phyloP scores from a whole-genome alignment of 768 basidiomycete genomes.

The Rhodotorula paludigena region DNA sequence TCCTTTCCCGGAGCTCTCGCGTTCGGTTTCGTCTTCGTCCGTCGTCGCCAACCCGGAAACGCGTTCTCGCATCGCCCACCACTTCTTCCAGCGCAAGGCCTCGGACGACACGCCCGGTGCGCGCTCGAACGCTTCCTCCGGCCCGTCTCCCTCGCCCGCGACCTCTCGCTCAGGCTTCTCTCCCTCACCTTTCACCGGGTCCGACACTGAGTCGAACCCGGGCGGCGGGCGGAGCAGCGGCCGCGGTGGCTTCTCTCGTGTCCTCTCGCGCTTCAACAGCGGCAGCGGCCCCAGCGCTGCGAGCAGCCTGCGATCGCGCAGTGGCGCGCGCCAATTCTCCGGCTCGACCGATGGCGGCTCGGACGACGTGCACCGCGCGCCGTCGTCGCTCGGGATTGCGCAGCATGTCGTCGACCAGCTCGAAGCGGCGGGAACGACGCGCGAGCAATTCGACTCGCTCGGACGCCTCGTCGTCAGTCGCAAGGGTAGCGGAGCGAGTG shows the following conservation, averaged over 20 bases:
- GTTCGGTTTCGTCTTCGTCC: conserved; percentile 30
- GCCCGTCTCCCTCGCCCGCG: not conserved
- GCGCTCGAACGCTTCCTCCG: not conserved
- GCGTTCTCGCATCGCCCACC: not conserved
- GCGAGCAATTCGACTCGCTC: conserved; percentile 25
- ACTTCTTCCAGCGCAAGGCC: conserved; percentile 7
- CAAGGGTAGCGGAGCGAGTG: not conserved
- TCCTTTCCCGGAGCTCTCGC: conserved; percentile 20
- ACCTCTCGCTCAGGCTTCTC: not conserved
- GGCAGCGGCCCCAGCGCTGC: conserved; percentile 1
- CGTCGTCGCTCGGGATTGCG: not conserved
- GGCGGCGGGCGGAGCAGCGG: not conserved
- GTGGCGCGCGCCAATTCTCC: not conserved
- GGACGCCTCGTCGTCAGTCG: conserved; percentile 8
- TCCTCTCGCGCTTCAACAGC: conserved; percentile 23
- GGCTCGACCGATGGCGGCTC: not conserved
- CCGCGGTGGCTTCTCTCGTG: conserved; percentile 14
- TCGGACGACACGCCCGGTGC: conserved; percentile 1
- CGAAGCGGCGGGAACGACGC: conserved; percentile 11
- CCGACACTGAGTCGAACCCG: conserved; percentile 6
- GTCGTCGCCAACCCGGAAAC: not conserved
- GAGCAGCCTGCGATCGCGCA: not conserved
- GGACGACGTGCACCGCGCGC: not conserved
- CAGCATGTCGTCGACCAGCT: conserved; percentile 17
- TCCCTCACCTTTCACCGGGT: conserved; percentile 1